Evolutionary conservation across 2,329 filamentous ascomycete genomes (phyloP), one percentile per base, ranked within the genome.

Genomic region (Colletotrichum sp.): DNA sequence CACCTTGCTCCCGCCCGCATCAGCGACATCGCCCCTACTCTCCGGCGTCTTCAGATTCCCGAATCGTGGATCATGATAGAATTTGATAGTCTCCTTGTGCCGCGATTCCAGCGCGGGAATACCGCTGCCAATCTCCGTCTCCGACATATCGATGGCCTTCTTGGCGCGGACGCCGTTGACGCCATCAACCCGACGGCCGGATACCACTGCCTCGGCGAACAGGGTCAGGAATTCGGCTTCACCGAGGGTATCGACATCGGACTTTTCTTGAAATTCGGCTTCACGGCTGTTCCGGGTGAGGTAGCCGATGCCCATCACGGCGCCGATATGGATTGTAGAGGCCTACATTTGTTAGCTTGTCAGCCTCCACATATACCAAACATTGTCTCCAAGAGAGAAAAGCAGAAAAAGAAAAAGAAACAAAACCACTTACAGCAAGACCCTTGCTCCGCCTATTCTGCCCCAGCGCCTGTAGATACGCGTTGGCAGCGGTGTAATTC

Each of bases 401-500:
- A 52, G 18, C n/a, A 59, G 28, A 59, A 18, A 52, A 18, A 15
- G 16, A 18, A 21, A 9, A 18, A 52, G 28, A 30, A 30, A 30
- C 28, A 21, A 5, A 24, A 65, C 3, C 34, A 66, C 63, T 43
- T 60, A 36, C 87, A 8, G 83, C 80, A 2, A 87, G 71, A 0
- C 87, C 87, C 5, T 84, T 81, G 3, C 74, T 77, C 0, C 83
- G 73, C 6, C 88, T 79, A 12, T 86, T 79, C 0, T 76, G 57
- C 2, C 82, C 84, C 0, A 90, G 78, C 3, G 77, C 77, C 5
- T 77, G 77, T 82, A 89, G 84, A 80, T 83, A 90, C 6, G 75
- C 72, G 76, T 89, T 89, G 4, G 85, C 87, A 0, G 86, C 86
- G 1, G 81, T 79, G 74, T 91, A 91, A 76, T 85, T 87, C 6